Percentiles rank a stretch among this genome's conserved stretches.
phyloP scores from a whole-genome alignment of 495 filamentous ascomycete species.

The Penicillium simplicissimum region DNA sequence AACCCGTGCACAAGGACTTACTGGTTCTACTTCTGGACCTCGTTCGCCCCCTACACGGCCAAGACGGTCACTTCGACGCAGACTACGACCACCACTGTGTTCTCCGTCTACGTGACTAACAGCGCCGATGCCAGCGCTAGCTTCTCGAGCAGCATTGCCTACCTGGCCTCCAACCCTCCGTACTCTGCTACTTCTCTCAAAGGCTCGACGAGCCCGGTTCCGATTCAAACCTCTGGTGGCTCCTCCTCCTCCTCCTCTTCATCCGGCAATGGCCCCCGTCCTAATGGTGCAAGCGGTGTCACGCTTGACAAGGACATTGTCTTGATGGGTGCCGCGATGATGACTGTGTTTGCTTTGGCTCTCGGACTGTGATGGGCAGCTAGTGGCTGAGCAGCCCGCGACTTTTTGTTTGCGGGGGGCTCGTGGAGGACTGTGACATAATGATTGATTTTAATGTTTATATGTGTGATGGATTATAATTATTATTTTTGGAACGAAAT shows the following conservation, averaged over 20 bases:
- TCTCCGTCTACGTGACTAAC: slow-evolving; percentile 20
- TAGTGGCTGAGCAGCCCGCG: background rate
- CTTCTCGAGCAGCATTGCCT: background rate
- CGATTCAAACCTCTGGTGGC: slow-evolving; percentile 3
- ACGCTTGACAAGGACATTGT: background rate
- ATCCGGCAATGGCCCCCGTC: background rate
- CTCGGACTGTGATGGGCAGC: slow-evolving; percentile 19
- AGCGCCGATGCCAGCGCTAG: slow-evolving; percentile 13
- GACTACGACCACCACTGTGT: slow-evolving; percentile 20
- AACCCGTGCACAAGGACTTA: slow-evolving; percentile 20
- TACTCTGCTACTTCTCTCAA: slow-evolving; percentile 23
- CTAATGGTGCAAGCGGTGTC: background rate
- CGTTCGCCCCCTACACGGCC: slow-evolving; percentile 20
- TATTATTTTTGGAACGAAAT: background rate
- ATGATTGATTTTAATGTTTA: background rate
- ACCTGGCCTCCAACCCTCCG: slow-evolving; percentile 11
- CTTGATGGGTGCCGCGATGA: slow-evolving; percentile 10
- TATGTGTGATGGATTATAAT: slow-evolving; percentile 1
- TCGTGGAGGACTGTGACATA: background rate
- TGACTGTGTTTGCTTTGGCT: slow-evolving; percentile 19
- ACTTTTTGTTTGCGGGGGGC: background rate
- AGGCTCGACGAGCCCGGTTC: slow-evolving; percentile 15
- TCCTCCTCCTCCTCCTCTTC: background rate
- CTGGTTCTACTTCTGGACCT: slow-evolving; percentile 30
- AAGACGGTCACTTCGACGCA: slow-evolving; percentile 23